phyloP scores from a whole-genome alignment of 2,329 filamentous ascomycete species.

The Clarireedia monteithiana region DNA sequence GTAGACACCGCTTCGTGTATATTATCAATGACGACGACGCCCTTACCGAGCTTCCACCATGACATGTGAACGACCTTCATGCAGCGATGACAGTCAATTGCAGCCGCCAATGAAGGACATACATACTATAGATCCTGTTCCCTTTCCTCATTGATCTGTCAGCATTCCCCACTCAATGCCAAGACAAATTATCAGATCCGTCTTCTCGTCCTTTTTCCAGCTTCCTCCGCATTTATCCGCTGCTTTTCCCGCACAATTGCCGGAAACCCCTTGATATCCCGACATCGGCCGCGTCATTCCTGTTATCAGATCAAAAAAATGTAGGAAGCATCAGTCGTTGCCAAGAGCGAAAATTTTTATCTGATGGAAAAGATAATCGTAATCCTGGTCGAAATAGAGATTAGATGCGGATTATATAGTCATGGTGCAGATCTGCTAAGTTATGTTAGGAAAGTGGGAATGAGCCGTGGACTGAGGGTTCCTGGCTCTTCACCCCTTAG shows the following conservation, averaged over 20 bases:
- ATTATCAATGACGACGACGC: too few relatives aligned
- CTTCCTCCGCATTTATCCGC: too few relatives aligned
- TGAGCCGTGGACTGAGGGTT: not conserved
- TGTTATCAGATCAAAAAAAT: not conserved
- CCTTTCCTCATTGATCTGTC: not conserved
- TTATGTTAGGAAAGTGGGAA: not conserved
- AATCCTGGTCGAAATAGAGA: not conserved
- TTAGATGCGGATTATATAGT: not conserved
- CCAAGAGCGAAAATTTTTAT: slow-evolving; percentile 7
- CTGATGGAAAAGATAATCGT: slow-evolving; percentile 10
- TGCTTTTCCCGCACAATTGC: not conserved
- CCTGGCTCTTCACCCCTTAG: not conserved
- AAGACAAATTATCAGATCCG: slow-evolving; percentile 11
- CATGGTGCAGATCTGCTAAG: slow-evolving; percentile 1
- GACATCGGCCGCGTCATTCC: not conserved
- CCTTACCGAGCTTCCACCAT: too few relatives aligned
- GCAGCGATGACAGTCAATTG: too few relatives aligned
- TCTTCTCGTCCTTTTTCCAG: not conserved
- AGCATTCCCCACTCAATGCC: not conserved
- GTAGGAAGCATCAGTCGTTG: not conserved
- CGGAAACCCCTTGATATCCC: not conserved
- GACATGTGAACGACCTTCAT: too few relatives aligned
- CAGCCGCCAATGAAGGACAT: not conserved
- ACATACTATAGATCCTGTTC: too few relatives aligned
- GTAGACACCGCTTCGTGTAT: too few relatives aligned